These are phyloP conservation scores for Vickermania ingenoplastis DNA, from an alignment of 208 protist genomes.

Conservation along the genomic window DNA sequence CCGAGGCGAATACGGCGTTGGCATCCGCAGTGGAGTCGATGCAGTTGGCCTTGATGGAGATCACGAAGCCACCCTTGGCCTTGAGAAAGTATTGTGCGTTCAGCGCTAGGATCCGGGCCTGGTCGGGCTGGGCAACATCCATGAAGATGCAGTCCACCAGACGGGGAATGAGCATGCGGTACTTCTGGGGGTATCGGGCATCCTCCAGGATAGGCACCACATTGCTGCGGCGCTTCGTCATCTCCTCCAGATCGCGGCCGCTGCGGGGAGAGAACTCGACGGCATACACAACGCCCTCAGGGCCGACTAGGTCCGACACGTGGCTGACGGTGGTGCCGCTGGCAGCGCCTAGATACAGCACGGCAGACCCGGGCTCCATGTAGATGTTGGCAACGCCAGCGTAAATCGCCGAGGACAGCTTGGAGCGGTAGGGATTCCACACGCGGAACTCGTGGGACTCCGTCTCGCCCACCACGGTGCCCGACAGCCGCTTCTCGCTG, in stretches of 20 bases:
- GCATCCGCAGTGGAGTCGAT: conserved; percentile 98
- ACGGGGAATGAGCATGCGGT: conserved; percentile 97
- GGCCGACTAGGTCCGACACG: conserved; percentile 99
- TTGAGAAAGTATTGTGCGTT: conserved; percentile 99
- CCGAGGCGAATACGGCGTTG: conserved; percentile 95
- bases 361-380: conserved; percentile 96
- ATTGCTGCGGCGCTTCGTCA: conserved; percentile 99
- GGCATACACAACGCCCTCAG: conserved; percentile 98
- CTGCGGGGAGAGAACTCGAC: conserved; percentile 99
- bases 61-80: conserved; percentile 98
- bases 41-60: conserved; percentile 99
- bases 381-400: conserved; percentile 97
- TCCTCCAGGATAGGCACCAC: conserved; percentile 99
- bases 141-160: conserved; percentile 99
- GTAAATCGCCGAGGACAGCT: conserved; percentile 98
- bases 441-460: conserved; percentile 98
- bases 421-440: conserved; percentile 99
- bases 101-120: conserved; percentile 98
- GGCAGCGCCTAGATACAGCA: conserved; percentile 99
- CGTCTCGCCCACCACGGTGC: conserved; percentile 51
- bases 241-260: conserved; percentile 98
- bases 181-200: conserved; percentile 99
- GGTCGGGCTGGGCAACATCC: conserved; percentile 99
- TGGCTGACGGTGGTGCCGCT: conserved; percentile 99
- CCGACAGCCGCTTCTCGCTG: conserved; percentile 98